Conservation (phyloP, 1,284 basidiomycete species). For the Ganoderma boninense region DNA sequence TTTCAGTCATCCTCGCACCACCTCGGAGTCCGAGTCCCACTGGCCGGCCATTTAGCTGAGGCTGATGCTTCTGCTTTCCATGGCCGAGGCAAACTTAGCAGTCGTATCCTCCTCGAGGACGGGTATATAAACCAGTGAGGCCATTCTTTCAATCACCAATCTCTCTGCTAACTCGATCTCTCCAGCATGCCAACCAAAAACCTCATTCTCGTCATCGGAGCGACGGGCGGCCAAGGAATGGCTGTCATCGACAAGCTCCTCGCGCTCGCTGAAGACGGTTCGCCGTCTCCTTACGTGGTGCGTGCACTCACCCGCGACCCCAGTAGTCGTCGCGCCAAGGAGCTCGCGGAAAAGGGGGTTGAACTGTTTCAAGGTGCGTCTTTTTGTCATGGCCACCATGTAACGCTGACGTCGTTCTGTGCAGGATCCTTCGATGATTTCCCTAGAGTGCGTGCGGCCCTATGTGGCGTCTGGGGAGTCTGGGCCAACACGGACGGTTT, state of each 20-base stretch:
- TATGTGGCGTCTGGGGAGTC: constrained; percentile 54
- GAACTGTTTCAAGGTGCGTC: constrained; percentile 51
- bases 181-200: constrained; percentile 38
- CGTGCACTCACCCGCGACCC: constrained; percentile 57
- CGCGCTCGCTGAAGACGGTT: constrained; percentile 45
- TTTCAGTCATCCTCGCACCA: background rate
- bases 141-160: too few relatives aligned
- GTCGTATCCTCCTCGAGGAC: background rate
- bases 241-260: constrained; percentile 55
- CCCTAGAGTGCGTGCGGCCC: constrained; percentile 41
- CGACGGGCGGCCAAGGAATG: constrained; percentile 60
- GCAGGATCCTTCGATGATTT: constrained; percentile 44
- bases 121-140: background rate
- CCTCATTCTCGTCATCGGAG: constrained; percentile 59
- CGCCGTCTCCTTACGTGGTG: constrained; percentile 54
- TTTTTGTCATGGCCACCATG: background rate
- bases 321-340: constrained; percentile 45
- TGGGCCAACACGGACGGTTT: constrained; percentile 58
- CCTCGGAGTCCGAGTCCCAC: background rate
- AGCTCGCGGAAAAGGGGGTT: constrained; percentile 49
- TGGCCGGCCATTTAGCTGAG: too few relatives aligned
- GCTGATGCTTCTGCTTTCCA: too few relatives aligned
- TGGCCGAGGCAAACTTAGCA: background rate
- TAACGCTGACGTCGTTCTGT: too few relatives aligned
- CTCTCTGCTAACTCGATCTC: background rate